These are phyloP conservation scores for Pleurotus platypus DNA, from an alignment of 768 basidiomycete genomes.

Conservation along the genomic window DNA sequence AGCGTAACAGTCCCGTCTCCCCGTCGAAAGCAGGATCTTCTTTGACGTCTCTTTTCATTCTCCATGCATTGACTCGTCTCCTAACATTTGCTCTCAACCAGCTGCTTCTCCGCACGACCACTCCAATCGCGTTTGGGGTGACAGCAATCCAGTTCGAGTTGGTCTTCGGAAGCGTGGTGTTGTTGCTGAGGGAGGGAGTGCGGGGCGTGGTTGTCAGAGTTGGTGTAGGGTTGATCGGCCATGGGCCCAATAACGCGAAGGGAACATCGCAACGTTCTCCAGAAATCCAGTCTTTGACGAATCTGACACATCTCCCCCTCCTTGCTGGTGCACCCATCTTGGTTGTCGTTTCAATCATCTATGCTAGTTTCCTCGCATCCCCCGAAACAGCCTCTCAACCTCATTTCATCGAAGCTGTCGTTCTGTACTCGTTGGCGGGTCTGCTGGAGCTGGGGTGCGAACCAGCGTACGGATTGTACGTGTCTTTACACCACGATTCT, in stretches of 20 bases:
- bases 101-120: conserved; percentile 74
- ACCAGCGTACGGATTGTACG: conserved; percentile 75
- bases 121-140: conserved; percentile 84
- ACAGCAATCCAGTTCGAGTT: conserved; percentile 95
- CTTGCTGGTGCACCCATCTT: conserved; percentile 68
- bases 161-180: conserved; percentile 83
- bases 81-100: conserved; percentile 92
- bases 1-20: too few relatives aligned
- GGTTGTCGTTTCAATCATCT: conserved; percentile 45
- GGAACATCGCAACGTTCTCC: conserved; percentile 7
- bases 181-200: conserved; percentile 91
- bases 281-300: conserved; percentile 24
- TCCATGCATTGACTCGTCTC: conserved; percentile 81
- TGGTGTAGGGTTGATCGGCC: conserved; percentile 14
- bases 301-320: conserved; percentile 64
- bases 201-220: conserved; percentile 79
- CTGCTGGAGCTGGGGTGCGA: conserved; percentile 78
- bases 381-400: conserved; percentile 56
- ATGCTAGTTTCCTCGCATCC: conserved; percentile 47
- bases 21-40: too few relatives aligned
- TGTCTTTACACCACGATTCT: conserved; percentile 9
- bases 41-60: conserved; percentile 61
- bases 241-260: neutral
- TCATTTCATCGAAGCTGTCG: conserved; percentile 58
- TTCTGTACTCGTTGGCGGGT: conserved; percentile 71